phyloP scores from a whole-genome alignment of 1,139 yeast species.

The Geotrichum klebahnii region DNA sequence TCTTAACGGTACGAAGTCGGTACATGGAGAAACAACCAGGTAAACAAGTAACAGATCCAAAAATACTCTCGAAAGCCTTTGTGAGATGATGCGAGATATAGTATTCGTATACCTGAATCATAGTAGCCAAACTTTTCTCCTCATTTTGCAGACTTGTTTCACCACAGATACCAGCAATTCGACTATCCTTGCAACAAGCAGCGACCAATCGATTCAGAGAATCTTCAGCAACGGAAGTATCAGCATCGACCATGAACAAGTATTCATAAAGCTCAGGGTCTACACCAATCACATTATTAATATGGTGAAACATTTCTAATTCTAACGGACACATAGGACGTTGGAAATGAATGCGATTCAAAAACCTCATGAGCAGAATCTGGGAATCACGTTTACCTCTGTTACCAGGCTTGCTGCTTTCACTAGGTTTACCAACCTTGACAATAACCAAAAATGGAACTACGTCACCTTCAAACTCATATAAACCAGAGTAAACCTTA shows the following conservation, averaged over 20 bases:
- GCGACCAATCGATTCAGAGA: conserved; percentile 41
- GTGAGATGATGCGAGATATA: conserved; percentile 44
- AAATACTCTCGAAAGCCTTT: conserved; percentile 43
- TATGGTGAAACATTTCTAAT: conserved; percentile 43
- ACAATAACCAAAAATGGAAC: conserved; percentile 45
- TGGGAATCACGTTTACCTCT: conserved; percentile 47
- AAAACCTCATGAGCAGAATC: conserved; percentile 41
- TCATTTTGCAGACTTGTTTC: conserved; percentile 44
- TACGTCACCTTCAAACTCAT: conserved; percentile 44
- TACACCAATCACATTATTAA: conserved; percentile 44
- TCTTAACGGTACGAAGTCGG: conserved; percentile 38
- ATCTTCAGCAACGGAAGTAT: conserved; percentile 41
- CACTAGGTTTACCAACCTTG: conserved; percentile 45
- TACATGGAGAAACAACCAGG: conserved; percentile 46
- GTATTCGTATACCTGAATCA: conserved; percentile 46
- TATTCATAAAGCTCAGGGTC: conserved; percentile 43
- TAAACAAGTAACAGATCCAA: conserved; percentile 44
- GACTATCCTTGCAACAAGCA: conserved; percentile 38
- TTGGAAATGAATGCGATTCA: conserved; percentile 43
- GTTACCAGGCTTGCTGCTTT: conserved; percentile 43
- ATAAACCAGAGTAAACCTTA: conserved; percentile 43
- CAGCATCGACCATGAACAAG: conserved; percentile 45
- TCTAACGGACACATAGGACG: conserved; percentile 44
- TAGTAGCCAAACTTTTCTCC: conserved; percentile 40
- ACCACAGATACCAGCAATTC: conserved; percentile 44